These are phyloP conservation scores for Cadophora sp. DNA, from an alignment of 2,329 filamentous ascomycete genomes.

Conservation along the genomic window DNA sequence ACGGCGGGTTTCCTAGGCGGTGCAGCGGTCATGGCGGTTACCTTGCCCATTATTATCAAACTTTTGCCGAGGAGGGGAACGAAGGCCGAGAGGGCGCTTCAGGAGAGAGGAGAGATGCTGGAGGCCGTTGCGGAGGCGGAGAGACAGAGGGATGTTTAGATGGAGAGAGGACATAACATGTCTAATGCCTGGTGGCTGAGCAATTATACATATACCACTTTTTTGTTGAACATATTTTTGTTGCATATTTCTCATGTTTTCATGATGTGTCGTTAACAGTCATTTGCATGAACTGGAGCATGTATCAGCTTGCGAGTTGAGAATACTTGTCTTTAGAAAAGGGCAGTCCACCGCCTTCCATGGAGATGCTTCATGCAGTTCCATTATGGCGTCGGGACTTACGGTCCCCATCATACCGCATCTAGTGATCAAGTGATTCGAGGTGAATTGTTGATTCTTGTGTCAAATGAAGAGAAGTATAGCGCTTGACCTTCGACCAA, in stretches of 20 bases:
- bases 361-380: too few relatives aligned
- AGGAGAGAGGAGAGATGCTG: constrained; percentile 26
- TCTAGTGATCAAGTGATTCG: too few relatives aligned
- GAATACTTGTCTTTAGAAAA: too few relatives aligned
- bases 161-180: neutral
- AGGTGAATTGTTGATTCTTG: too few relatives aligned
- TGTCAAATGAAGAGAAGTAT: too few relatives aligned
- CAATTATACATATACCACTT: constrained; percentile 6
- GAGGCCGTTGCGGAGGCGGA: constrained; percentile 30
- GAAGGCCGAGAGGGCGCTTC: constrained; percentile 29
- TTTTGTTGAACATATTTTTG: neutral
- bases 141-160: constrained; percentile 10
- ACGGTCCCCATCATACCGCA: too few relatives aligned
- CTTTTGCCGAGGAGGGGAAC: constrained; percentile 25
- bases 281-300: too few relatives aligned
- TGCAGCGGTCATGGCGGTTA: constrained; percentile 25
- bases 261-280: too few relatives aligned
- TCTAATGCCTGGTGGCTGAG: neutral
- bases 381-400: too few relatives aligned
- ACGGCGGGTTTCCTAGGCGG: constrained; percentile 34
- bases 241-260: neutral
- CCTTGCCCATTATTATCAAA: constrained; percentile 33
- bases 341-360: too few relatives aligned
- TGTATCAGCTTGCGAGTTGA: too few relatives aligned
- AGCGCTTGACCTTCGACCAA: too few relatives aligned